Evolutionary conservation across 1,284 basidiomycete species (phyloP).

Genomic region (Phellopilus nigrolimitatus): DNA sequence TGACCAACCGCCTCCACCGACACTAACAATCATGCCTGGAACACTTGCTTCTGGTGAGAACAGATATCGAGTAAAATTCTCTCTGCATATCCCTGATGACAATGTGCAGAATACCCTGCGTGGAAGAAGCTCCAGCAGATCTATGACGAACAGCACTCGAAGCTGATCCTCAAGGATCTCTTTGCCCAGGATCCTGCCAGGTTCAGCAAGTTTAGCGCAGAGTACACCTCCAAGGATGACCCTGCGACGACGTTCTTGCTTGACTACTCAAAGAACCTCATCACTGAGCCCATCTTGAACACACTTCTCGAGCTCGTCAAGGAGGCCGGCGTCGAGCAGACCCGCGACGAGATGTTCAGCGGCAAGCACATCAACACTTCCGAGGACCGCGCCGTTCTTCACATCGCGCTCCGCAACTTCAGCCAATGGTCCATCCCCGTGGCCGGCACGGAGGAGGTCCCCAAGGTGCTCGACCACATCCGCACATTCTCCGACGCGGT

Average conservation of each 20-base stretch:
- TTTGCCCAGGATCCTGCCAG: constrained; percentile 85
- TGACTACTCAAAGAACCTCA: constrained; percentile 96
- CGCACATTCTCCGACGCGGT: constrained; percentile 85
- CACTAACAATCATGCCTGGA: constrained; percentile 20
- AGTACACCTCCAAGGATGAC: constrained; percentile 66
- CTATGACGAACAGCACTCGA: constrained; percentile 71
- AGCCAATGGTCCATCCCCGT: constrained; percentile 72
- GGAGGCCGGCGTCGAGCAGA: constrained; percentile 83
- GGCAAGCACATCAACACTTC: constrained; percentile 99
- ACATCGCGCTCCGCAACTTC: constrained; percentile 91
- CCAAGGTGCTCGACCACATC: constrained; percentile 85
- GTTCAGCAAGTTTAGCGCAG: constrained; percentile 81
- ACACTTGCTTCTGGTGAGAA: constrained; percentile 17
- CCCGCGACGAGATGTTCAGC: constrained; percentile 90
- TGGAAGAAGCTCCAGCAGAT: constrained; percentile 92
- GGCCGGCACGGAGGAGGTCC: constrained; percentile 79
- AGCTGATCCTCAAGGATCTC: constrained; percentile 85
- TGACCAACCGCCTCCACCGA: no score
- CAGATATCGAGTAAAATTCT: background rate
- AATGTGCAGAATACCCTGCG: constrained; percentile 68
- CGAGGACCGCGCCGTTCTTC: constrained; percentile 93
- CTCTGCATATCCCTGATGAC: background rate
- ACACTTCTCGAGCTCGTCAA: constrained; percentile 76
- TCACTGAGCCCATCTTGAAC: constrained; percentile 81
- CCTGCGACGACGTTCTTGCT: constrained; percentile 80